A percentile compares a stretch with the other conserved stretches of the same genome.
Conservation (phyloP, 139 green algal genomes). For the Dunaliella primolecta region DNA sequence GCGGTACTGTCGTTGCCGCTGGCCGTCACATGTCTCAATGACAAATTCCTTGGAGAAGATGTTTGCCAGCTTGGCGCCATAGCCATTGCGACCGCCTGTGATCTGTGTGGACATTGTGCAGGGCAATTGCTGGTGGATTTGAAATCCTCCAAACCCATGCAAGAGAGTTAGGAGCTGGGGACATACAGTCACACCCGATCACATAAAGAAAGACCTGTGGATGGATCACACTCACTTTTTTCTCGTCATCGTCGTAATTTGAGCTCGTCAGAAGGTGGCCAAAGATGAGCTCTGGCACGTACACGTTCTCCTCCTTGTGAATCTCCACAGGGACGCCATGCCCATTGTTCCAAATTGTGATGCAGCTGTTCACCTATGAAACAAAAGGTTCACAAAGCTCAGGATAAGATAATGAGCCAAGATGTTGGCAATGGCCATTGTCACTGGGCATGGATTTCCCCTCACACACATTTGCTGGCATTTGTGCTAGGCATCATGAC, state of each 20-base stretch:
- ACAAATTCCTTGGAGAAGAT: constrained; percentile 98
- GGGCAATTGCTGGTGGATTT: no score
- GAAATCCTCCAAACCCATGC: no score
- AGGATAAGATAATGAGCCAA: not conserved
- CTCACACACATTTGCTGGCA: no score
- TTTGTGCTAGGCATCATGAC: no score
- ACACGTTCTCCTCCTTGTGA: constrained; percentile 92
- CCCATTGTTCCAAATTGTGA: constrained; percentile 94
- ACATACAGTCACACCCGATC: no score
- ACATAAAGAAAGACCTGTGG: not conserved
- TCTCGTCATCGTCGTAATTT: constrained; percentile 98
- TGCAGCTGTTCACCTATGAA: constrained; percentile 65
- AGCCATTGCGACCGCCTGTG: constrained; percentile 97
- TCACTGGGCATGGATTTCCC: no score
- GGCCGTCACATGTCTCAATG: constrained; percentile 94
- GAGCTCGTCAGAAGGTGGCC: constrained; percentile 95
- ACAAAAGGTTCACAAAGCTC: not conserved
- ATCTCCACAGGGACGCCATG: constrained; percentile 93
- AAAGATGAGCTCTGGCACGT: constrained; percentile 99
- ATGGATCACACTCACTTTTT: constrained; percentile 74
- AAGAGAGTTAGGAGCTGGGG: no score
- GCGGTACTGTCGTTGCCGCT: constrained; percentile 76
- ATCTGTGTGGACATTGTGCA: constrained; percentile 52
- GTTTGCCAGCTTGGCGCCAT: constrained; percentile 98
- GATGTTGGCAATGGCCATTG: not conserved